Base-by-base conservation (phyloP, 306 rosid genomes). In the Castanea mollissima region DNA sequence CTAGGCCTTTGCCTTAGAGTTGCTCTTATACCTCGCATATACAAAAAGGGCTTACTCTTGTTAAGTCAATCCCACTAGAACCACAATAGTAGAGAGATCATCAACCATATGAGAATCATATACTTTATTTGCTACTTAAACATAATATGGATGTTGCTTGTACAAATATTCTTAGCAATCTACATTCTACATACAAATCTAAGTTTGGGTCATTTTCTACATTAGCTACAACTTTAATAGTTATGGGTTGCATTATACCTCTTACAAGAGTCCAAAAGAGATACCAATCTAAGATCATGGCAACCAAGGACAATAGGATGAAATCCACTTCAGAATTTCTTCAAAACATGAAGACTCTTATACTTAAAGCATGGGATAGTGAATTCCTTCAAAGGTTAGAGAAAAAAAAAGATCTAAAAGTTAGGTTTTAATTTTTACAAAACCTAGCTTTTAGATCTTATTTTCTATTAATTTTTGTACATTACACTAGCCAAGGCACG, bases 351-450 rank as follows among this genome's bases (percentile, higher is more conserved):
- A 95, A 83, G 85, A 90, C 93, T n/a, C 80, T 95, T 82, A 95
- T 91, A 63, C 97, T 95, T 79, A 95, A 95, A 89, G 95, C 95
- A 76, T 92, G 99, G 99, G 99, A 95, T 73, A 82, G 72, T 38
- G 87, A 90, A 71, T 95, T 90, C 70, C 91, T 83, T 51, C 83
- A 89, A 15, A 90, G 82, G 85, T 76, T 95, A 76, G 96, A 85
- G 78, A 59, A 38, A 38, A 38, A 38, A 23, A 38, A 38, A 38
- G 1, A 38, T 38, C 46, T 7, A 38, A 38, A 38, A 38, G 46
- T 38, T 38, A 1, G 41, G 41, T 35, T 35, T 35, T 35, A 35
- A 35, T 35, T 6, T 35, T 35, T 35, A 35, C 41, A 35, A 35
- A 38, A 38, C 11, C 10, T 38, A 38, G 46, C 11, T 38, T 38